Conservation (phyloP, 2,329 filamentous ascomycete species). For the Fusarium avenaceum region DNA sequence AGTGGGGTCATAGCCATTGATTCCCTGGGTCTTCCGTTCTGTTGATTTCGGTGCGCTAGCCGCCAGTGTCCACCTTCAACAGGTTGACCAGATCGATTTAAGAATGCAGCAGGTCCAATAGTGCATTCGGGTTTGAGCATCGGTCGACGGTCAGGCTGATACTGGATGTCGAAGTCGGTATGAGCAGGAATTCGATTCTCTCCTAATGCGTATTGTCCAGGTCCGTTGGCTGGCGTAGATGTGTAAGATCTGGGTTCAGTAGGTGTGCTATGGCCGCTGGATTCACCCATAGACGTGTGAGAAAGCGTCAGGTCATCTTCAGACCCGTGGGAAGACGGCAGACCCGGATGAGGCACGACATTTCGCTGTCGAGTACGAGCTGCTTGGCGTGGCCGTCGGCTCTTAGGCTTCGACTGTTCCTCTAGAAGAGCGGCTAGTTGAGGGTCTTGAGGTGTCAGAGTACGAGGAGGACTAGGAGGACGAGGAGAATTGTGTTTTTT, state of each 20-base stretch:
- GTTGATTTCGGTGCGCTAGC: not conserved
- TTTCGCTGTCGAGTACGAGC: not conserved
- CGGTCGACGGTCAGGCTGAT: not conserved
- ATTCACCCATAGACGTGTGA: not conserved
- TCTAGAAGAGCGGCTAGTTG: constrained; percentile 12
- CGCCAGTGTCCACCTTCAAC: constrained; percentile 13
- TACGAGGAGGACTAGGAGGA: constrained; percentile 11
- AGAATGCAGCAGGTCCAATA: not conserved
- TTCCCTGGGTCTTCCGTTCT: not conserved
- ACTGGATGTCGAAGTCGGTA: not conserved
- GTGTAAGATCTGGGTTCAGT: not conserved
- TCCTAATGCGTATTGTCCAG: not conserved
- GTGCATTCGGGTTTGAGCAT: not conserved
- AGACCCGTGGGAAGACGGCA: not conserved
- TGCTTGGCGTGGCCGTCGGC: constrained; percentile 7
- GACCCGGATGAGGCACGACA: not conserved
- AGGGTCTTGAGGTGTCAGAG: constrained; percentile 4
- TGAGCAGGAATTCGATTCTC: not conserved
- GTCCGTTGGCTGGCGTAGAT: not conserved
- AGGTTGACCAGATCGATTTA: not conserved
- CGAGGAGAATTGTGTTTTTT: constrained; percentile 22
- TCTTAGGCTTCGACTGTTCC: constrained; percentile 13
- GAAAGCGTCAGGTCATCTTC: not conserved
- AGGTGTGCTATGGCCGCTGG: not conserved
- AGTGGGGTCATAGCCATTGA: not conserved